Base-by-base conservation (phyloP, 805 yeast species). In the Candida manassasensis region DNA sequence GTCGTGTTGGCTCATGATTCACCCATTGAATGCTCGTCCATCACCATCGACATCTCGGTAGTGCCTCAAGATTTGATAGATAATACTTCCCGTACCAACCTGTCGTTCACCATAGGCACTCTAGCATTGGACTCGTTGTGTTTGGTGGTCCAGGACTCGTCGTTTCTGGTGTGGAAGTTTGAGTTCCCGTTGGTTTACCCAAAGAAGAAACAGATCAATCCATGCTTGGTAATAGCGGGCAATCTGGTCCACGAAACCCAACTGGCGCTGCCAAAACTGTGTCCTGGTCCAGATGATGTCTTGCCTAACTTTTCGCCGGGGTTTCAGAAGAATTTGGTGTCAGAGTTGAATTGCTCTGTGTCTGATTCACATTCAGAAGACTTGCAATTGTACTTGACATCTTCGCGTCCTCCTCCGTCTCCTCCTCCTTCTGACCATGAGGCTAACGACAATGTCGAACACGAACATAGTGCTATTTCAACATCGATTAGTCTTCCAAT, bases 111-210 rank as follows among this genome's bases (percentile, higher is more conserved):
- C 16, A 19, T 40, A 18, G 38, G 29, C 11, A 29, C 32, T 21
- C 17, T 29, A 21, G 35, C 39, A 15, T 28, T 30, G 18, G 21
- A 36, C 8, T 41, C 47, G 31, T 35, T 46, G 4, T 34, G 47
- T 7, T 38, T 39, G 30, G 32, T 43, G n/a, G 41, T 35, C 9
- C 8, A 9, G 16, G 30, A 37, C 12, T 45, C 43, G 11, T 40
- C 32, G 8, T 31, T 37, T 19, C 45, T 39, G 7, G 36, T 61
- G 0, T 66, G 67, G 67, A 47, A 39, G 35, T 61, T 65, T 35
- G 49, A 49, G 14, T 19, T 51, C 7, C 55, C 60, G 3, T 45
- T 61, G 8, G 44, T 44, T 4, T 61, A 62, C 37, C 66, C 68
- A 1, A 48, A 52, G 24, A 55, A 46, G 45, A 55, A 57, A 42